phyloP scores from a whole-genome alignment of 2,329 filamentous ascomycete genomes.

The Drechslerella dactyloides region DNA sequence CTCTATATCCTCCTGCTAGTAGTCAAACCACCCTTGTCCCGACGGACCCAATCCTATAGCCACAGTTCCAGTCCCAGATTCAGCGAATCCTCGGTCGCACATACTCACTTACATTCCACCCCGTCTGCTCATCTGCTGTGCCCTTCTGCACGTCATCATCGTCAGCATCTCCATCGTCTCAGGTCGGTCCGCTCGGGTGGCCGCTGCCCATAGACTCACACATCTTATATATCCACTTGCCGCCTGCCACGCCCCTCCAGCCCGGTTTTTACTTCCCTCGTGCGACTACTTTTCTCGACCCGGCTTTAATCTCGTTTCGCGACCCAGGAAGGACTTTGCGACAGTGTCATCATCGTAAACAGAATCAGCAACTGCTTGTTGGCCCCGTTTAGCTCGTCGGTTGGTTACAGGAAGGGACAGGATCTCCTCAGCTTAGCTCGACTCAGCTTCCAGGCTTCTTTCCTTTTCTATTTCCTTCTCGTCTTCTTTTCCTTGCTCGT shows the following conservation, averaged over 20 bases:
- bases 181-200: slow-evolving; percentile 21
- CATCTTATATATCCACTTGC: slow-evolving; percentile 4
- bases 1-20: neutral
- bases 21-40: slow-evolving; percentile 3
- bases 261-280: neutral
- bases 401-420: slow-evolving; percentile 5
- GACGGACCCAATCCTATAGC: slow-evolving; percentile 1
- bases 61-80: neutral
- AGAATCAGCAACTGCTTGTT: neutral
- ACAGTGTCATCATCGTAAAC: no score
- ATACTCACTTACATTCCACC: no score
- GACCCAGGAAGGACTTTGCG: slow-evolving; percentile 4
- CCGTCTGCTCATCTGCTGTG: neutral
- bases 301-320: neutral
- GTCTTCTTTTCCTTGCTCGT: neutral
- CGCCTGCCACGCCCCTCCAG: neutral
- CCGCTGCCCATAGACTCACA: neutral
- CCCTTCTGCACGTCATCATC: slow-evolving; percentile 37
- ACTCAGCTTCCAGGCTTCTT: slow-evolving; percentile 2
- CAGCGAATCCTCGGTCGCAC: slow-evolving; percentile 2
- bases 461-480: slow-evolving; percentile 8
- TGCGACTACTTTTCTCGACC: no score
- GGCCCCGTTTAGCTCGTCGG: neutral
- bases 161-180: neutral
- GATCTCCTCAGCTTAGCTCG: slow-evolving; percentile 11